These are phyloP conservation scores for Rhazya stricta DNA, from an alignment of 257 asterid species.

Conservation along the genomic window DNA sequence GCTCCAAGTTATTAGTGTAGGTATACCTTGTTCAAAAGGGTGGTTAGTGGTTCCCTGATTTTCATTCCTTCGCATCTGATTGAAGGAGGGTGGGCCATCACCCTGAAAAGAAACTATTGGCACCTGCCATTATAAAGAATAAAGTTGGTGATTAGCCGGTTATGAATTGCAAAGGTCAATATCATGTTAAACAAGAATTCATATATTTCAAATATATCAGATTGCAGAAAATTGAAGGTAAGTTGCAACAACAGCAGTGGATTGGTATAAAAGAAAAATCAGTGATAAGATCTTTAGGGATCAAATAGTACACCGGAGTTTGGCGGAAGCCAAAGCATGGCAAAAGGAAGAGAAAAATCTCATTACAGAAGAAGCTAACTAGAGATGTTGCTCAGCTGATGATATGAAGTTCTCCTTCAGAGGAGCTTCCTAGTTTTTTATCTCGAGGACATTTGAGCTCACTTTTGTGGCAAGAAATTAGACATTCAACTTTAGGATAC, in stretches of 20 bases:
- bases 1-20: slow-evolving; percentile 34
- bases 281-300: not conserved
- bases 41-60: slow-evolving; percentile 6
- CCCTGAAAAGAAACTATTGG: slow-evolving; percentile 58
- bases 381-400: too few species aligned
- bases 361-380: not conserved
- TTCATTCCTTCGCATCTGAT: slow-evolving; percentile 35
- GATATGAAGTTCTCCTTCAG: not conserved
- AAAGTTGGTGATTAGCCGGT: slow-evolving; percentile 12
- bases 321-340: not conserved
- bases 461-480: not conserved
- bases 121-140: slow-evolving; percentile 43
- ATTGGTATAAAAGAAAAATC: not conserved
- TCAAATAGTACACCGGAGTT: not conserved
- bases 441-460: not conserved
- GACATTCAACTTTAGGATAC: not conserved
- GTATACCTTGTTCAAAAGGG: slow-evolving; percentile 22
- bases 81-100: slow-evolving; percentile 36
- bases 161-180: slow-evolving; percentile 8
- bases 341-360: slow-evolving; percentile 1
- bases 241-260: not conserved
- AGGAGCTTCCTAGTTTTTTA: not conserved
- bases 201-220: not conserved
- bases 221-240: not conserved
- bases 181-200: not conserved